A percentile compares a stretch with the other conserved stretches of the same genome.
Conservation (phyloP, 2,329 filamentous ascomycete species). For the Daldinia sp. region DNA sequence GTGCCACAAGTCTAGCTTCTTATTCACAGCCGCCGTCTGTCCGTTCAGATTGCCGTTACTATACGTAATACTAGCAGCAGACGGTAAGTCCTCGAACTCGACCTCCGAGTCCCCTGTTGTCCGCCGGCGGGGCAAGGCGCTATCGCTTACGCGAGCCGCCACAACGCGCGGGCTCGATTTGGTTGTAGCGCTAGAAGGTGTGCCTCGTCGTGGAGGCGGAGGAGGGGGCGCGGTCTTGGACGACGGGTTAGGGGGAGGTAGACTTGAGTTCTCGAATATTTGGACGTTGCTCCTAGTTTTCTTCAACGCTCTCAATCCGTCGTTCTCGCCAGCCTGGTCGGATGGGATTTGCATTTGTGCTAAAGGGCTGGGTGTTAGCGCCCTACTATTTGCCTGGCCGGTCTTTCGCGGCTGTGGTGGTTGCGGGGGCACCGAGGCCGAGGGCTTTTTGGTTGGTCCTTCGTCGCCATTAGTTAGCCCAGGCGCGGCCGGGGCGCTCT, state of each 20-base stretch:
- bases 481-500: slow-evolving; percentile 50
- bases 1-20: slow-evolving; percentile 77
- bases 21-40: slow-evolving; percentile 57
- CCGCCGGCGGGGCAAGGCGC: slow-evolving; percentile 40
- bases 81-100: slow-evolving; percentile 51
- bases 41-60: slow-evolving; percentile 32
- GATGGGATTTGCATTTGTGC: slow-evolving; percentile 54
- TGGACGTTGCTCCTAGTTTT: slow-evolving; percentile 12
- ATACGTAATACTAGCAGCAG: slow-evolving; percentile 35
- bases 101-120: slow-evolving; percentile 50
- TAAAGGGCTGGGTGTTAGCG: slow-evolving; percentile 46
- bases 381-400: slow-evolving; percentile 24
- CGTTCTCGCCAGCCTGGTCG: slow-evolving; percentile 30
- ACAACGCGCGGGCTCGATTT: slow-evolving; percentile 45
- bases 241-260: slow-evolving; percentile 3
- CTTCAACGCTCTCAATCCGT: slow-evolving; percentile 10
- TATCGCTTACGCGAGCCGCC: slow-evolving; percentile 11
- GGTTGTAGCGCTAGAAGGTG: slow-evolving; percentile 46
- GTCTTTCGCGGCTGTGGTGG: slow-evolving; percentile 51
- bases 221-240: slow-evolving; percentile 50
- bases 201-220: slow-evolving; percentile 56
- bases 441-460: slow-evolving; percentile 31
- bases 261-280: slow-evolving; percentile 4
- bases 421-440: slow-evolving; percentile 48
- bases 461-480: slow-evolving; percentile 24